Evolutionary conservation across 2,329 filamentous ascomycete genomes (phyloP).

Genomic region (Grosmannia serpens): DNA sequence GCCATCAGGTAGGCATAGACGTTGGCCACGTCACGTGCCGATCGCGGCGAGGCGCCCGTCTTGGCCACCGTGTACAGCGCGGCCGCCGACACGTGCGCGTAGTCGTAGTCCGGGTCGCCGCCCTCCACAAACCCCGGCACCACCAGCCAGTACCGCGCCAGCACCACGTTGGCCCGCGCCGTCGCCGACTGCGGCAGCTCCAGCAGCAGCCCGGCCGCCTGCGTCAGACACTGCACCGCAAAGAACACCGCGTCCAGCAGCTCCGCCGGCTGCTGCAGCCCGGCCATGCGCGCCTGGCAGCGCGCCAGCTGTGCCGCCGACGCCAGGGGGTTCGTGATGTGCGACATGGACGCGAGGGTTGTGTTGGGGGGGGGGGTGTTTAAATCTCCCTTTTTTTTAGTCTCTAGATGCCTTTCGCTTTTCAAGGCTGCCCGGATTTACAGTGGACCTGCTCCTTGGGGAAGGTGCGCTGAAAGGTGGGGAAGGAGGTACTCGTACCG

Average conservation of each 20-base stretch:
- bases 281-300: conserved; percentile 37
- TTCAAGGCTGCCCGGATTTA: background rate
- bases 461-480: too few relatives aligned
- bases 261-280: conserved; percentile 51
- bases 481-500: too few relatives aligned
- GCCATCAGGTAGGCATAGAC: conserved; percentile 75
- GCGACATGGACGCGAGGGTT: conserved; percentile 41
- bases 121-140: conserved; percentile 22
- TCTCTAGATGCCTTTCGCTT: too few relatives aligned
- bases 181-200: conserved; percentile 77
- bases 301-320: conserved; percentile 57
- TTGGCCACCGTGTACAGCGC: conserved; percentile 74
- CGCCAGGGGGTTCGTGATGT: conserved; percentile 60
- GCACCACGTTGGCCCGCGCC: conserved; percentile 71
- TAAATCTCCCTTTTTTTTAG: too few relatives aligned
- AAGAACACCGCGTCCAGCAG: conserved; percentile 63
- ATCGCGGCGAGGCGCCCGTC: conserved; percentile 63
- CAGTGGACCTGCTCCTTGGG: too few relatives aligned
- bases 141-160: conserved; percentile 68
- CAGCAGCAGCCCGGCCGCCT: conserved; percentile 70
- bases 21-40: conserved; percentile 70
- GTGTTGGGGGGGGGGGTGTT: too few relatives aligned
- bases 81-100: conserved; percentile 58
- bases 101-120: background rate
- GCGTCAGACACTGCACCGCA: conserved; percentile 60